Evolutionary conservation across 345 rosid genomes (phyloP), one percentile per base, ranked within the genome.

Genomic region (Stellera chamaejasme): DNA sequence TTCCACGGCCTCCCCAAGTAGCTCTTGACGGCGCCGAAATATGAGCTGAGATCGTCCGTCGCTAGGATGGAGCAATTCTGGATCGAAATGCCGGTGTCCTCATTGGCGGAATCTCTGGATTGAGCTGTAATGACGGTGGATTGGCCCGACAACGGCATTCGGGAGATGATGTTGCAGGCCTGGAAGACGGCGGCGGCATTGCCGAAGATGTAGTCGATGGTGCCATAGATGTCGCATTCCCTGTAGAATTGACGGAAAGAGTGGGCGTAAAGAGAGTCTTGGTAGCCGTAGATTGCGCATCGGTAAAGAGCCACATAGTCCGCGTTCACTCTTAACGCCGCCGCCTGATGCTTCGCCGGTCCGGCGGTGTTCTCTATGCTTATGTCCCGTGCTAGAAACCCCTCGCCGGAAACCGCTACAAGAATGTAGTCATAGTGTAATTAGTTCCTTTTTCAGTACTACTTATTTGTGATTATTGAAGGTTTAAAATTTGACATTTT

Each of bases 1-100:
- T 56, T 72, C 97, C 92, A 91, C 2, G 96, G 98, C 60, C 98
- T 76, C 1, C 98, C 98, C 1, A 91, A 65, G 60, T 78, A 91
- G 69, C 95, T 88, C 27, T 64, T 80, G 0, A 85, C 80, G 0
- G 9, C 50, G n/a, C 45, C 42, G 0, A 75, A 61, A 14, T 59
- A 72, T 0, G 69, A 64, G 36, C 49, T 62, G 43, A 90, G 46
- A 15, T 88, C 87, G 0, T 76, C 86, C 0, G 87, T 46, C 1
- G 96, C 77, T 2, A 80, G 32, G n/a, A 88, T 75, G 0, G 91
- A 79, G 14, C 98, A 87, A 27, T 82, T 85, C 41, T 91, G 96
- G 7, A 91, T 77, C 0, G 96, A 87, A 50, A 91, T 80, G 12
- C 98, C 98, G 0, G 96, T 87, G 50, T 75, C 72, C 70, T 84